Conservation (phyloP, 805 yeast species). For the Cyberlindnera sargentensis region DNA sequence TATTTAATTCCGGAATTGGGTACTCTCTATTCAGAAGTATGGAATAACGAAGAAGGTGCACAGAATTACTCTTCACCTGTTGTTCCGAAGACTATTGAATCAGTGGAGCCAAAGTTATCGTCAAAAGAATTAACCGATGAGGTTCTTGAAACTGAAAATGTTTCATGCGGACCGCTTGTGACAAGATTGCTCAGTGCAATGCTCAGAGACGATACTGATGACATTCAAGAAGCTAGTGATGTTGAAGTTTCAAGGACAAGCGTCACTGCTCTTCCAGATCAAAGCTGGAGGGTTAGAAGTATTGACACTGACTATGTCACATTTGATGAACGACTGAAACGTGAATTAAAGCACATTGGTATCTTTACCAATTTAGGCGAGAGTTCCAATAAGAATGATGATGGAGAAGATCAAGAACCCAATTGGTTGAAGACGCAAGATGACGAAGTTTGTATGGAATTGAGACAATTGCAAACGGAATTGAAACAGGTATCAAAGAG, state of each 20-base stretch:
- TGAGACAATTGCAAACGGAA: conserved; percentile 65
- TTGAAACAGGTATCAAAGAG: conserved; percentile 51
- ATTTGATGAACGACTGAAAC: conserved; percentile 78
- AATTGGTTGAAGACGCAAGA: conserved; percentile 82
- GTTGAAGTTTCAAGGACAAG: conserved; percentile 21
- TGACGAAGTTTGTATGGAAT: conserved; percentile 85
- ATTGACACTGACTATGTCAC: conserved; percentile 61
- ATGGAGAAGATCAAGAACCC: conserved; percentile 26
- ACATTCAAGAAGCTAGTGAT: conserved; percentile 18
- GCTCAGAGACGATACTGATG: conserved; percentile 34
- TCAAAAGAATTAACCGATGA: conserved; percentile 53
- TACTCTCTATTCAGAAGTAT: conserved; percentile 68
- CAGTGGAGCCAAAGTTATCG: conserved; percentile 49
- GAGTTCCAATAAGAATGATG: conserved; percentile 16
- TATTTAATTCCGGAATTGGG: conserved; percentile 83
- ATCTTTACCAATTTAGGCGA: conserved; percentile 57
- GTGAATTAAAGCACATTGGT: conserved; percentile 87
- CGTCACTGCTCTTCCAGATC: conserved; percentile 30
- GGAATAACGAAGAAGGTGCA: conserved; percentile 77
- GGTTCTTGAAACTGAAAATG: conserved; percentile 57
- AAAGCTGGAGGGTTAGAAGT: conserved; percentile 39
- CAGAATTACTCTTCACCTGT: conserved; percentile 44
- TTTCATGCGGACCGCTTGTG: conserved; percentile 89
- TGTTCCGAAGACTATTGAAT: conserved; percentile 33
- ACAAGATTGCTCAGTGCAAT: conserved; percentile 80